Evolutionary conservation across 2,329 filamentous ascomycete genomes (phyloP).

Genomic region (Proliferodiscus dingleyae): DNA sequence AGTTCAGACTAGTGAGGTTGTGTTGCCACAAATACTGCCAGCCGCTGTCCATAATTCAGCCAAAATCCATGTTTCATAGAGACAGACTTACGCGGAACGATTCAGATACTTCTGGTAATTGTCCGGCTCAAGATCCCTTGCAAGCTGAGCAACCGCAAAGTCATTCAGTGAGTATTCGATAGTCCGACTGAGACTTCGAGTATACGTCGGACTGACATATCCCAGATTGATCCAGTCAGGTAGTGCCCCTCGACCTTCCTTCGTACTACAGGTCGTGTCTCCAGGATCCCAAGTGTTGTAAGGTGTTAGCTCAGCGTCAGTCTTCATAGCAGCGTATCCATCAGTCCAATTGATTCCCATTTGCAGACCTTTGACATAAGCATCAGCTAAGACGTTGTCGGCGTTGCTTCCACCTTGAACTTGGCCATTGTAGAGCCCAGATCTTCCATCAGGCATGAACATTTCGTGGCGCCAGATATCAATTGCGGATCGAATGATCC

Average conservation of each 20-base stretch:
- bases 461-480: constrained; percentile 61
- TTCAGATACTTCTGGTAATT: constrained; percentile 44
- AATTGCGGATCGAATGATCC: constrained; percentile 58
- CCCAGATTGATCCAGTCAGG: constrained; percentile 61
- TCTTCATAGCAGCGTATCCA: constrained; percentile 53
- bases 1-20: constrained; percentile 40
- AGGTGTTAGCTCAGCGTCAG: constrained; percentile 58
- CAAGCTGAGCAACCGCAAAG: constrained; percentile 61
- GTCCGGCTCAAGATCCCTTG: constrained; percentile 43
- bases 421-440: constrained; percentile 61
- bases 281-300: constrained; percentile 49
- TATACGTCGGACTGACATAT: constrained; percentile 54
- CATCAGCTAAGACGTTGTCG: constrained; percentile 69
- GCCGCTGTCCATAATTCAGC: constrained; percentile 30
- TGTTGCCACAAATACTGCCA: constrained; percentile 58
- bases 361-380: constrained; percentile 60
- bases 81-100: constrained; percentile 35
- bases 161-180: constrained; percentile 67
- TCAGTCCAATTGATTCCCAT: constrained; percentile 59
- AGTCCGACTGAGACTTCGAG: constrained; percentile 54
- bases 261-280: constrained; percentile 53
- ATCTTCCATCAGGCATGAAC: constrained; percentile 59
- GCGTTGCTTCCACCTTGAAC: constrained; percentile 65
- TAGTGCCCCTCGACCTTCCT: constrained; percentile 62
- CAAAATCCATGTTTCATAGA: not conserved